These are phyloP conservation scores for Arxiozyma telluris DNA, from an alignment of 1,139 yeast species.

Conservation along the genomic window DNA sequence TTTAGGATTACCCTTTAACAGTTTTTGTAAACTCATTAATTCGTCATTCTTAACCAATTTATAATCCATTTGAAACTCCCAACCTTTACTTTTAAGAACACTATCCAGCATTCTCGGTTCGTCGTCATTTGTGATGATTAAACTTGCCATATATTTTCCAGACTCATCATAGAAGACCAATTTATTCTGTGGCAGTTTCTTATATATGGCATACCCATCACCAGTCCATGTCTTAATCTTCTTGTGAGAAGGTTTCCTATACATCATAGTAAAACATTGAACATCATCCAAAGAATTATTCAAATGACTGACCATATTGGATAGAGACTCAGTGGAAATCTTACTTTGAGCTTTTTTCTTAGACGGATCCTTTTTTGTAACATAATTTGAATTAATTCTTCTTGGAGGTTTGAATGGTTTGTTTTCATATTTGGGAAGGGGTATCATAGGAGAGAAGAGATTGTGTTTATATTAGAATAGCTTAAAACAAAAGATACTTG, in stretches of 20 bases:
- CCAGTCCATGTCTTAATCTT: slow-evolving; percentile 95
- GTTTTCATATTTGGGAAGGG: slow-evolving; percentile 25
- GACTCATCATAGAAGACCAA: slow-evolving; percentile 27
- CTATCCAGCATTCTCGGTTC: slow-evolving; percentile 32
- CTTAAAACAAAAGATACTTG: too few relatives aligned
- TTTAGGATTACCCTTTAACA: background rate
- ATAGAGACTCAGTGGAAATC: background rate
- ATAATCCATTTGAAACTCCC: slow-evolving; percentile 49
- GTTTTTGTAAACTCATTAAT: slow-evolving; percentile 1
- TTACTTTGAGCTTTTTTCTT: background rate
- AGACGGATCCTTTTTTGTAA: background rate
- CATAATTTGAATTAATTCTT: slow-evolving; percentile 7
- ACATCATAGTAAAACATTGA: slow-evolving; percentile 38
- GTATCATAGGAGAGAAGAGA: slow-evolving; percentile 9
- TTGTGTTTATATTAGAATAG: background rate
- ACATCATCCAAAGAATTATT: background rate
- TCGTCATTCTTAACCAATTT: slow-evolving; percentile 28
- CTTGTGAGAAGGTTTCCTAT: slow-evolving; percentile 63
- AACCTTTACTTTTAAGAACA: slow-evolving; percentile 40
- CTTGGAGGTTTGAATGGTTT: slow-evolving; percentile 32
- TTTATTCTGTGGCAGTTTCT: slow-evolving; percentile 7
- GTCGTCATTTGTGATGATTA: slow-evolving; percentile 10
- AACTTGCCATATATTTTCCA: slow-evolving; percentile 27
- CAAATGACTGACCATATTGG: background rate
- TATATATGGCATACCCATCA: slow-evolving; percentile 53